Evolutionary conservation across 2,329 filamentous ascomycete genomes (phyloP), one percentile per base, ranked within the genome.

Genomic region (Neurospora sp.): DNA sequence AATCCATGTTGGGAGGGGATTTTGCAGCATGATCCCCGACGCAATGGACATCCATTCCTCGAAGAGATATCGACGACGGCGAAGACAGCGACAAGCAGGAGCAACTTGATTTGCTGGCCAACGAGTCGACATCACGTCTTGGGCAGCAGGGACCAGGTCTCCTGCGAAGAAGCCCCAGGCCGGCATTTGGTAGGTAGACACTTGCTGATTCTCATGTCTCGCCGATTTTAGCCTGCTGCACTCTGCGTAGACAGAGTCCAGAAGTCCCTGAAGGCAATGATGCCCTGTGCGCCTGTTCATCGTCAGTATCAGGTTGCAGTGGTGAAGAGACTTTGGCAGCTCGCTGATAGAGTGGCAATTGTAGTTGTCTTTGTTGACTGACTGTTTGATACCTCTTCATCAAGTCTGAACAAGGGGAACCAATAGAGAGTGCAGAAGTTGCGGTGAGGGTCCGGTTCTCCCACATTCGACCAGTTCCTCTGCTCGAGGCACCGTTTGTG

Each of bases 381-480:
- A 62, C 28, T 62, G 23, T 33, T 33, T 62, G 52, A 36, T 62
- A 36, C 15, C 52, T 62, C 15, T 62, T 33, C 52, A 28, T 62
- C 52, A 62, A 62, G 52, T 62, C 23, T 62, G 28, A 62, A 28
- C 28, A 62, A 33, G 52, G 52, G 52, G 52, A 62, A 62, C 52
- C 23, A 62, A 62, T 33, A 33, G 23, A 62, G 23, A 62, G 52
- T 68, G 69, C 68, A 68, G 68, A 70, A 73, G 41, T 74, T 73
- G 73, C 72, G 73, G 73, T 74, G 73, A 73, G 72, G 52, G 15
- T 33, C 52, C 52, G 52, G 52, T 62, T 33, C 52, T 33, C 23
- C 46, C 46, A 33, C 46, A 17, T 12, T 52, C 43, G 12, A 1
- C 19, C 12, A 33, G 12, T 17, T 62, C 23, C 23, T 62, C 23